phyloP scores from a whole-genome alignment of 768 basidiomycete species.

The Psilocybe subaeruginosa region DNA sequence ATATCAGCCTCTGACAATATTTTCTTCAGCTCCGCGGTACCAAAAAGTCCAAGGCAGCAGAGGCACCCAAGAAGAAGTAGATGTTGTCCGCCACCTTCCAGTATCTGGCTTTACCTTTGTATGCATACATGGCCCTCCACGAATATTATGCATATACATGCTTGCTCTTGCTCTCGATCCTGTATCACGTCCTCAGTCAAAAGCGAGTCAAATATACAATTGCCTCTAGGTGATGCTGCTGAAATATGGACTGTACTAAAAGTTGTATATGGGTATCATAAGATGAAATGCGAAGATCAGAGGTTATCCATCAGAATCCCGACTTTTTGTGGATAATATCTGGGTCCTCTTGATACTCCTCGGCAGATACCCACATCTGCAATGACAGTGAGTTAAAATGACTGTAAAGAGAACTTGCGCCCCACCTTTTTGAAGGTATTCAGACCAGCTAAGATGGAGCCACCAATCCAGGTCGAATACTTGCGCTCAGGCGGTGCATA shows the following conservation, averaged over 20 bases:
- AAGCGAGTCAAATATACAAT: neutral
- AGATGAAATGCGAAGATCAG: slow-evolving; percentile 15
- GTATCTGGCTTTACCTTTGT: slow-evolving; percentile 27
- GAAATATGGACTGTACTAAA: slow-evolving; percentile 12
- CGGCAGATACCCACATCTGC: slow-evolving; percentile 99
- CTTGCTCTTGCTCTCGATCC: neutral
- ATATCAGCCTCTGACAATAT: slow-evolving; percentile 15
- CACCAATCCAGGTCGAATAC: slow-evolving; percentile 97
- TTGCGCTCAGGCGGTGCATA: slow-evolving; percentile 99
- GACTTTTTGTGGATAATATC: slow-evolving; percentile 98
- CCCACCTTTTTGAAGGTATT: slow-evolving; percentile 96
- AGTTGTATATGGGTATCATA: slow-evolving; percentile 28
- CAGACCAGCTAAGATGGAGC: slow-evolving; percentile 93
- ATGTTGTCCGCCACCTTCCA: slow-evolving; percentile 27
- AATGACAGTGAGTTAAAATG: slow-evolving; percentile 13
- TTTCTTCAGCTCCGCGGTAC: slow-evolving; percentile 83
- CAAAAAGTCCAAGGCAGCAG: slow-evolving; percentile 92
- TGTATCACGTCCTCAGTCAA: slow-evolving; percentile 1
- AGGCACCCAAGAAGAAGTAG: slow-evolving; percentile 93
- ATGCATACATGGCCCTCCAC: slow-evolving; percentile 34
- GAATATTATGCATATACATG: slow-evolving; percentile 25
- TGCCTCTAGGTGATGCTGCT: neutral
- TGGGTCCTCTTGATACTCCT: slow-evolving; percentile 99
- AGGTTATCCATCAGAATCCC: slow-evolving; percentile 59
- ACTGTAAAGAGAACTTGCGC: slow-evolving; percentile 4